Evolutionary conservation across 2,329 filamentous ascomycete species (phyloP), one percentile per base, ranked within the genome.

Genomic region (Paraconiothyrium brasiliense): DNA sequence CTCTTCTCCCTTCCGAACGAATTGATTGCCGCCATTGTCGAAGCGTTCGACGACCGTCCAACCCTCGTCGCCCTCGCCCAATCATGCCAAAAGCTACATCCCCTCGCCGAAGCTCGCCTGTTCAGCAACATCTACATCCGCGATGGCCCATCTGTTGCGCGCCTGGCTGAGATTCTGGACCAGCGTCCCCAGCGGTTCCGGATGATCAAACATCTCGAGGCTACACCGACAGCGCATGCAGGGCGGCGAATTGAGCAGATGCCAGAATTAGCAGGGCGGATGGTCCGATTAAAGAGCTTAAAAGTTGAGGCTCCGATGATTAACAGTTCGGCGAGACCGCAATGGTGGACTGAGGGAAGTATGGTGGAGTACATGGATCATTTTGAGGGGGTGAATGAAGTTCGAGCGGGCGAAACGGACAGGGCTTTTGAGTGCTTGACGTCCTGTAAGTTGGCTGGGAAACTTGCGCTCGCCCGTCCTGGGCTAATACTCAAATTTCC

Each of bases 91-190:
- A 54, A 35, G 16, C 54, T 61, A 10, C 59, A 54, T 14, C 39
- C 59, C 11, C 32, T 57, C 41, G 52, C 54, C 7, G 59, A 61
- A 61, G 54, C 59, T 39, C 54, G 57, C 30, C 47, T 61, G 24
- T 57, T 54, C 39, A 51, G 24, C 14, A 30, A 52, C 20, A 57
- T 61, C 20, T 43, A 27, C 54, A 48, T 61, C n/a, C 59, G 54
- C 46, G 24, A 61, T 27, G 59, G 59, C 3, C 2, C 22, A 5
- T 22, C 16, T 6, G 48, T 34, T 5, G 9, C 27, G 14, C 27
- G 32, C 3, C 41, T 57, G 30, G n/a, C 59, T 3, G 11, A n/a
- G 4, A 34, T 39, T 4, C 39, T 61, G n/a, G 54, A 61, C 20
- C 24, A 32, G 13, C 44, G 10, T 5, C 58, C 58, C 16, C 1